Evolutionary conservation across 129 eudicot genomes (phyloP).

Genomic region (Escallonia rubra): DNA sequence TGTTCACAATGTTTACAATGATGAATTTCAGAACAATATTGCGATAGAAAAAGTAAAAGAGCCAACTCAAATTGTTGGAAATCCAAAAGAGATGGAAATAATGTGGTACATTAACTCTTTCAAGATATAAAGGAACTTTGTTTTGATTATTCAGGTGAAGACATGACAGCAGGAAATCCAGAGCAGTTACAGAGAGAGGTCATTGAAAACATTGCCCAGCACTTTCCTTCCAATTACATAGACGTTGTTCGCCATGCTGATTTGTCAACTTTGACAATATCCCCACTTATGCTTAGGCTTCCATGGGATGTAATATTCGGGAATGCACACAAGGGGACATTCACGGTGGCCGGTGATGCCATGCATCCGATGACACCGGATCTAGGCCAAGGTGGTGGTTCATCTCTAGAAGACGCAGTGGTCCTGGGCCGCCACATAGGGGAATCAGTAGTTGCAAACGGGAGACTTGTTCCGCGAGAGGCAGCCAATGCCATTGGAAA

Average conservation of each 20-base stretch:
- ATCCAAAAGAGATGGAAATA: too few relatives aligned
- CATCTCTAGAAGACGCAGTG: slow-evolving; percentile 26
- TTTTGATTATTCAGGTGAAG: too few relatives aligned
- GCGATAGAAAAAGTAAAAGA: too few relatives aligned
- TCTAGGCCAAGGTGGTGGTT: slow-evolving; percentile 28
- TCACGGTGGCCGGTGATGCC: slow-evolving; percentile 30
- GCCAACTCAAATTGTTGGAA: too few relatives aligned
- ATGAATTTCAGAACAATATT: too few relatives aligned
- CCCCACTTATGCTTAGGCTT: slow-evolving; percentile 9
- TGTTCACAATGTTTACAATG: too few relatives aligned
- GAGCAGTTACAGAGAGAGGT: not conserved
- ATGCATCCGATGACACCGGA: slow-evolving; percentile 44
- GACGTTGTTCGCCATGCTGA: slow-evolving; percentile 9
- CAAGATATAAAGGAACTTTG: too few relatives aligned
- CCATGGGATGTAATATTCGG: slow-evolving; percentile 30
- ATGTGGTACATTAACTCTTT: too few relatives aligned
- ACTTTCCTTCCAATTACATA: not conserved
- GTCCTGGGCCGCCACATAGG: slow-evolving; percentile 21
- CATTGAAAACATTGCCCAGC: not conserved
- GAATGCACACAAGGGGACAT: slow-evolving; percentile 14
- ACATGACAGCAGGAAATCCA: not conserved
- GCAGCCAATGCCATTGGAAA: not conserved
- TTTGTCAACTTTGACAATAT: not conserved
- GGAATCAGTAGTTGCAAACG: not conserved
- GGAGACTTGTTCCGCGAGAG: not conserved